These are phyloP conservation scores for Moniliella sp. DNA, from an alignment of 1,284 basidiomycete species.

Conservation along the genomic window DNA sequence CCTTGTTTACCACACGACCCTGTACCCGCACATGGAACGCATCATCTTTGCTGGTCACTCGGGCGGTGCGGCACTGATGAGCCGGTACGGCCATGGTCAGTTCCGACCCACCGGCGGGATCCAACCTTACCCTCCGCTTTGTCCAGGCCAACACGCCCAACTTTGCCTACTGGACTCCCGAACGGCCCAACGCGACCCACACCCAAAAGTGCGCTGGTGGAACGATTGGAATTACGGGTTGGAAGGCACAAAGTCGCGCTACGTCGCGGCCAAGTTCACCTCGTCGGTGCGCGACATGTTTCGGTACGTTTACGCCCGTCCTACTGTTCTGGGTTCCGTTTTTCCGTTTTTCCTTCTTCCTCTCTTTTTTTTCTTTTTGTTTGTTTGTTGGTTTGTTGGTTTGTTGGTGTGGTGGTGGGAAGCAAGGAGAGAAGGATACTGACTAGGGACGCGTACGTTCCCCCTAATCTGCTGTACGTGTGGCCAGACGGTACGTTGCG, in stretches of 20 bases:
- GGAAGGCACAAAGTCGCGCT: background rate
- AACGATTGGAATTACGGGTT: conserved; percentile 1
- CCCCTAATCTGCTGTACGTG: too few species aligned
- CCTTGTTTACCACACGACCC: background rate
- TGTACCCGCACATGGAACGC: background rate
- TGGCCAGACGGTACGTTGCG: too few species aligned
- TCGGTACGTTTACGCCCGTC: too few species aligned
- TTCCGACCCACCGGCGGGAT: background rate
- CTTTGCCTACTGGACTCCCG: background rate
- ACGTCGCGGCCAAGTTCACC: background rate
- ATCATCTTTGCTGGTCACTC: background rate
- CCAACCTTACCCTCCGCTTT: background rate
- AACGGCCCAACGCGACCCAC: background rate
- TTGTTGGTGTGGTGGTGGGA: too few species aligned
- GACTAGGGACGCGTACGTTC: too few species aligned
- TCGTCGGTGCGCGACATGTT: background rate
- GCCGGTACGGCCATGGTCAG: background rate
- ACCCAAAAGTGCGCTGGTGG: background rate
- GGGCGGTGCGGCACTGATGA: background rate
- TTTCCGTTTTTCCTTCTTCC: too few species aligned
- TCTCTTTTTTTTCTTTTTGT: too few species aligned
- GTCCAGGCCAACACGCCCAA: conserved; percentile 1
- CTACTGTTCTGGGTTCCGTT: too few species aligned
- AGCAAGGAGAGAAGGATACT: too few species aligned
- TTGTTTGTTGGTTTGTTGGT: too few species aligned